Evolutionary conservation across 2,329 filamentous ascomycete genomes (phyloP).

Genomic region (Stachybotrys elegans): DNA sequence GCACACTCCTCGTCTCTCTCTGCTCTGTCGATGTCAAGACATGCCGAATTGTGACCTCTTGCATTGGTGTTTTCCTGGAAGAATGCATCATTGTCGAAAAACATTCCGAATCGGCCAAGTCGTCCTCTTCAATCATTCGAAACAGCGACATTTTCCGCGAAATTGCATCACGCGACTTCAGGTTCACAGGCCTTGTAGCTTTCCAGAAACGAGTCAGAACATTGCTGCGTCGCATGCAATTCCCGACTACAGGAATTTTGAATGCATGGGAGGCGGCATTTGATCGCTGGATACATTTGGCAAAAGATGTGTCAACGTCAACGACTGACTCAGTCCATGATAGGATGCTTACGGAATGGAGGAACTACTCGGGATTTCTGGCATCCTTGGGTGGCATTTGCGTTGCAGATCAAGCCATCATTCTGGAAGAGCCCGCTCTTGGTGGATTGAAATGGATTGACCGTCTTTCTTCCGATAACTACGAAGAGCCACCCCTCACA

Average conservation of each 20-base stretch:
- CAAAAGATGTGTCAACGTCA: constrained; percentile 56
- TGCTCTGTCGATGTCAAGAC: constrained; percentile 62
- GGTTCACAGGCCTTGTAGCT: constrained; percentile 63
- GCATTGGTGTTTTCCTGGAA: constrained; percentile 57
- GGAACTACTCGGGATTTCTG: constrained; percentile 64
- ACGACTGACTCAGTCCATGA: constrained; percentile 49
- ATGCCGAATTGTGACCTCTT: constrained; percentile 59
- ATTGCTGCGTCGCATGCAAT: constrained; percentile 54
- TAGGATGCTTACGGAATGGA: constrained; percentile 56
- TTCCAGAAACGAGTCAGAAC: constrained; percentile 63
- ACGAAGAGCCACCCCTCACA: constrained; percentile 55
- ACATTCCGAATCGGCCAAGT: constrained; percentile 43
- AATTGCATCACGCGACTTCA: constrained; percentile 58
- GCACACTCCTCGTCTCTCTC: constrained; percentile 56
- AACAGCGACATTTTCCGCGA: constrained; percentile 58
- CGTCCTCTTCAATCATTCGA: constrained; percentile 47
- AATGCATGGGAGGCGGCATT: constrained; percentile 64
- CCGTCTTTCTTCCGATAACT: constrained; percentile 49
- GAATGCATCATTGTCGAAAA: constrained; percentile 53
- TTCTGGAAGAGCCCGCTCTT: constrained; percentile 53
- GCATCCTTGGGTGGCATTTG: constrained; percentile 63
- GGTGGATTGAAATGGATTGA: constrained; percentile 62
- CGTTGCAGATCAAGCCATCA: constrained; percentile 51
- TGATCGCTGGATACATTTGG: constrained; percentile 59
- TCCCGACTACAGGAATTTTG: constrained; percentile 61